phyloP scores from a whole-genome alignment of 2,329 filamentous ascomycete species.

The Chrysoporthe deuterocubensis region DNA sequence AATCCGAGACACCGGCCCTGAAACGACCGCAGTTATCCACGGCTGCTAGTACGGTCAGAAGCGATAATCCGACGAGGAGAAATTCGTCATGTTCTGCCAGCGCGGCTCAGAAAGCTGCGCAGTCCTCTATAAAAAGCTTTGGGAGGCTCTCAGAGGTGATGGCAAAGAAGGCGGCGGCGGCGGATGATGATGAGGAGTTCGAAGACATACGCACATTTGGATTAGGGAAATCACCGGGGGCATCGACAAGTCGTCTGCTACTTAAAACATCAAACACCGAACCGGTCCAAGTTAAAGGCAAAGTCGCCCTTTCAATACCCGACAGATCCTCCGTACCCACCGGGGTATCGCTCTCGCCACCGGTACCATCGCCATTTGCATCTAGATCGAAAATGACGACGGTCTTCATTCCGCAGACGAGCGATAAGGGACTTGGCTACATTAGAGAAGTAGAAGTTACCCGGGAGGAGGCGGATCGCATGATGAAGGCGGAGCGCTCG shows the following conservation, averaged over 20 bases:
- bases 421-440: constrained; percentile 33
- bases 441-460: constrained; percentile 35
- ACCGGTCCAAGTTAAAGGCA: neutral
- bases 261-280: neutral
- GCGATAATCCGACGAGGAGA: neutral
- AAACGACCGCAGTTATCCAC: neutral
- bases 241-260: neutral
- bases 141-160: constrained; percentile 36
- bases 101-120: neutral
- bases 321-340: neutral
- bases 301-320: neutral
- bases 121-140: constrained; percentile 33
- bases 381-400: constrained; percentile 26
- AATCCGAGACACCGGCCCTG: neutral
- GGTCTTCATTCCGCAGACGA: constrained; percentile 34
- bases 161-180: constrained; percentile 10
- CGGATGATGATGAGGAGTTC: constrained; percentile 31
- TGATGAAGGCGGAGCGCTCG: constrained; percentile 19
- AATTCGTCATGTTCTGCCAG: neutral
- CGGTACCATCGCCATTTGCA: neutral
- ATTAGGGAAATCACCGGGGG: constrained; percentile 37
- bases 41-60: neutral
- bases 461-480: constrained; percentile 32
- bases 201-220: constrained; percentile 46
- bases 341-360: neutral